Base-by-base conservation (phyloP, 1,284 basidiomycete genomes). In the Cryptococcus hybrid region DNA sequence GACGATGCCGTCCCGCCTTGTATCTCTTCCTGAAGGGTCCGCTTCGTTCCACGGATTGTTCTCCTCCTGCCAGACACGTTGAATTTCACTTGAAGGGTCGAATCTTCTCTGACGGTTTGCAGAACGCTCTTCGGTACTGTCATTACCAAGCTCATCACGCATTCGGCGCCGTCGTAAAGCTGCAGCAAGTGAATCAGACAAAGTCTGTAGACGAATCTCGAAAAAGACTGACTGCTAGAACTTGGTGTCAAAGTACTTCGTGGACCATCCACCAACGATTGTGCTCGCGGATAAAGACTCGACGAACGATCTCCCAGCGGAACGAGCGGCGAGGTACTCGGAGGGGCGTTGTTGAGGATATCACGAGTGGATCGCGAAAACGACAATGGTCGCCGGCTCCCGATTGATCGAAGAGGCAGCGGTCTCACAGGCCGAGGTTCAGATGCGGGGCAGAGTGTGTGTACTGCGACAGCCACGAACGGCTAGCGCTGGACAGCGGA, bases 1-100 rank as follows among this genome's bases (percentile, higher is more conserved):
- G 3, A 65, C 60, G 9, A 65, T 38, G 1, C 63, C 63, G 54
- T 65, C 58, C 38, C 63, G 30, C 46, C 63, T 59, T 13, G 50
- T 58, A 54, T 64, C 63, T 54, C 60, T 55, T 37, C 24, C 35
- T n/a, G 7, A 7, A 34, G 7, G 7, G 24, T 30, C 43, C 40
- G 15, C 52, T 30, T 46, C 37, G 12, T 34, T 30, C 24, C 45
- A 47, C 12, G 42, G 47, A 51, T 38, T 15, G 50, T 40, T 36
- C 13, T 36, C 42, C 40, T 24, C 44, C 12, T 15, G 12, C 30
- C 18, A 34, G 12, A 15, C 34, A 3, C 24, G 47, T 24, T 5
- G 15, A 18, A 35, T 47, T 3, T 30, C 48, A 15, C 49, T 5
- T 43, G 24, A 36, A 3, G 45, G 18, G 13, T 30, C 45, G 47